Base-by-base conservation (phyloP, 352 stramenopile genomes). In the Globisporangium nagaii region DNA sequence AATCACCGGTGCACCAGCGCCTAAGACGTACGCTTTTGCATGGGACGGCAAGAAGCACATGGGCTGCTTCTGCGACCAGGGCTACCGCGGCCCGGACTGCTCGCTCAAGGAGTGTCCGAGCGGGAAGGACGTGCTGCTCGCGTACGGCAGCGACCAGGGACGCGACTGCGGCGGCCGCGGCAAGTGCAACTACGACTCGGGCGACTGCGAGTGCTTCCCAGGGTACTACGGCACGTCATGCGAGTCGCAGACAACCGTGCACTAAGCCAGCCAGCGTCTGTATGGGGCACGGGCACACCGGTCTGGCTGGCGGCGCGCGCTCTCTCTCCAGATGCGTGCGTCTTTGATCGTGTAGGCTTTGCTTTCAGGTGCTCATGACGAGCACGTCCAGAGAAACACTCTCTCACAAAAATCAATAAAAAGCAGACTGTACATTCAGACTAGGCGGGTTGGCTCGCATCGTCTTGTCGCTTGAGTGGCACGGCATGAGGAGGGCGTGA, bases 201-300 rank as follows among this genome's bases (percentile, higher is more conserved):
- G 95, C 64, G 60, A 95, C 45, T 99, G 96, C 77, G 74, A 90
- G 60, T 98, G 95, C 72, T 98, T 98, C 65, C 75, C 76, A 25
- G 92, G 92, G 4, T 98, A 98, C 75, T 98, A 96, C 67, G 94
- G 95, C 62, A 98, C 93, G 24, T 72, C 74, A 35, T 98, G 95
- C 79, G 72, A 82, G 41, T 79, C 54, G 49, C 83, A 93, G 68
- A 90, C 78, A 45, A 93, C 83, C 6, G 83, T 90, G 41, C 77
- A 84, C 65, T 93, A 87, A 69, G 66, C 41, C 34, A 9, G 0
- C 36, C n/a, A n/a, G n/a, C n/a, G n/a, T n/a, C n/a, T n/a, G n/a
- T n/a, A n/a, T n/a, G n/a, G n/a, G n/a, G n/a, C n/a, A n/a, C n/a
- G n/a, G n/a, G n/a, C n/a, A n/a, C n/a, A n/a, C n/a, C n/a, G n/a